phyloP scores from a whole-genome alignment of 768 basidiomycete genomes.

The Saitozyma podzolica region DNA sequence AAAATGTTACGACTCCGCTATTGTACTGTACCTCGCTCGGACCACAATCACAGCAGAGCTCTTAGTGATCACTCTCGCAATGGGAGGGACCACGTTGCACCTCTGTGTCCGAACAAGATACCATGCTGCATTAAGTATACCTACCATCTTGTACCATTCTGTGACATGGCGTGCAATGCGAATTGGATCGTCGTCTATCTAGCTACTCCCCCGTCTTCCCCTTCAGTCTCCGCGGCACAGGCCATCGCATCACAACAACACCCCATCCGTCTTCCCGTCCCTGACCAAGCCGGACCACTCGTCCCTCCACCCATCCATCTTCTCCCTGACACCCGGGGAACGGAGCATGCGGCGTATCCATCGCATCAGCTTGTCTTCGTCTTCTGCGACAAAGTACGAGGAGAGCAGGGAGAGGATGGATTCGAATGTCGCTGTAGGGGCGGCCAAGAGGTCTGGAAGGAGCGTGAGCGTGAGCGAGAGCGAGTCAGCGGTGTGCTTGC shows the following conservation, averaged over 20 bases:
- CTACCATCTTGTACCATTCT: too few species aligned
- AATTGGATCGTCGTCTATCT: too few species aligned
- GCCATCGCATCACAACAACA: conserved; percentile 39
- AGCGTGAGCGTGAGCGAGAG: not conserved
- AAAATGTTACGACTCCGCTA: too few species aligned
- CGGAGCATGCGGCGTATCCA: conserved; percentile 71
- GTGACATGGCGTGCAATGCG: too few species aligned
- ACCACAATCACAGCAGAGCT: too few species aligned
- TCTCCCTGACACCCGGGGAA: conserved; percentile 67
- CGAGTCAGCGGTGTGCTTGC: not conserved
- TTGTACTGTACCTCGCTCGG: too few species aligned
- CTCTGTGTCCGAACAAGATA: too few species aligned
- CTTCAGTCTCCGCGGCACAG: not conserved
- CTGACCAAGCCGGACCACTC: conserved; percentile 68
- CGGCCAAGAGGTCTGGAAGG: conserved; percentile 73
- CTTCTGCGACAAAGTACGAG: conserved; percentile 90
- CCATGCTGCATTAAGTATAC: too few species aligned
- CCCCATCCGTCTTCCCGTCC: conserved; percentile 48
- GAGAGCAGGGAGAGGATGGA: conserved; percentile 86
- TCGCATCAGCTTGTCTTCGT: conserved; percentile 74
- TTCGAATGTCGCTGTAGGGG: conserved; percentile 77
- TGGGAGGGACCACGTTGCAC: too few species aligned
- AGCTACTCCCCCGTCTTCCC: not conserved
- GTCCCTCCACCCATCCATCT: conserved; percentile 72
- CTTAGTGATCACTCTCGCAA: too few species aligned